Conservation (phyloP, 148 eudicot species). For the Chenopodium berlandieri region DNA sequence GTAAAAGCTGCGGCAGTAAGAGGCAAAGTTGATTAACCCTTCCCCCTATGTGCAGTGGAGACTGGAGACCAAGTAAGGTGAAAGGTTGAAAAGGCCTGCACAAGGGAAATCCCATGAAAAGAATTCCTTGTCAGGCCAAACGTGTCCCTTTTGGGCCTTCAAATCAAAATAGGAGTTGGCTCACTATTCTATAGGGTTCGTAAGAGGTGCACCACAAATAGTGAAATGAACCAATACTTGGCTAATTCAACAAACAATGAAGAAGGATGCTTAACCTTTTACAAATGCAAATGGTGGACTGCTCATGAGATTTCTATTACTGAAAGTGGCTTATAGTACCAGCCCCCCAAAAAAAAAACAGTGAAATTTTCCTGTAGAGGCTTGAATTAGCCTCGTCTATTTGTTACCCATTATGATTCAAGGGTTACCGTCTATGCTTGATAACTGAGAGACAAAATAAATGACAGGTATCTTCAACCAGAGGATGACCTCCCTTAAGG, state of each 20-base stretch:
- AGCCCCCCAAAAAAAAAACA: background rate
- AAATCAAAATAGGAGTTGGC: background rate
- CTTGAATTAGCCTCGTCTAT: background rate
- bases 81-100: background rate
- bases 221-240: background rate
- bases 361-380: background rate
- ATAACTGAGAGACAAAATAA: no score
- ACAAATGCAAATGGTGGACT: no score
- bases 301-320: background rate
- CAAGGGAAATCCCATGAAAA: background rate
- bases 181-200: background rate
- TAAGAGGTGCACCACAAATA: background rate
- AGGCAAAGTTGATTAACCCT: background rate
- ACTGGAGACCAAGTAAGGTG: background rate
- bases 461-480: background rate
- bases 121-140: background rate
- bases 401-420: background rate
- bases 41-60: background rate
- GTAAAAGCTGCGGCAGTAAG: background rate
- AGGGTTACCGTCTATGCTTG: background rate
- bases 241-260: background rate
- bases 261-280: background rate
- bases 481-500: background rate
- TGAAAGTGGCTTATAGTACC: background rate
- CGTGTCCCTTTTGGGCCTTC: background rate